Evolutionary conservation across 495 filamentous ascomycete genomes (phyloP), one percentile per base, ranked within the genome.

Genomic region (Daldinia concentrica): DNA sequence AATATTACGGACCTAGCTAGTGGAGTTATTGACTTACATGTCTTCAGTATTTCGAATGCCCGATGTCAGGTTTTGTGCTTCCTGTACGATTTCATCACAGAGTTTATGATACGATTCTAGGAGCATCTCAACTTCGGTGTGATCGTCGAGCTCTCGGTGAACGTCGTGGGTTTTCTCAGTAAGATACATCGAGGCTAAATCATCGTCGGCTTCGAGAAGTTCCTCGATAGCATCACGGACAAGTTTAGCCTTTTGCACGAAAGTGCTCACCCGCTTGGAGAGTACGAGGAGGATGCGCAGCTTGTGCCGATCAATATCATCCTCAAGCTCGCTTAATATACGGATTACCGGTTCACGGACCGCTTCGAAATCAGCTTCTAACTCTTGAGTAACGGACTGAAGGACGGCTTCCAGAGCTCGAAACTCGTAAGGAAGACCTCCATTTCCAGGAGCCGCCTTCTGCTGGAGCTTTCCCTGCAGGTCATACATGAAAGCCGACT

Each of bases 31-130:
- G 54, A 78, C 89, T 83, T 82, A 97, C 94, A 99, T 95, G 85
- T 99, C 95, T 81, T 99, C 95, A 0, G 95, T 99, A 76, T 97
- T 99, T 63, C 95, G 89, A 78, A 99, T 99, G 73, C 91, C 92
- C n/a, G 90, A 94, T 43, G 98, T 93, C 52, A 98, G 80, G 78
- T 97, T 98, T 59, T 93, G 92, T 57, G 93, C 92, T 57, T 93
- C 91, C 78, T 99, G 94, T 14, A 98, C 95, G 78, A 99, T 97
- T 83, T 99, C 95, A 80, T 99, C 95, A 76, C 91, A 93, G 50
- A 99, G 90, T 79, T 99, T 98, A 77, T 99, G 93, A 74, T 99
- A 99, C 19, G 92, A 96, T 79, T 99, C 95, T 14, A 99, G 83
- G 51, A 99, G 82, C 90, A 98, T 93, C 79, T 99, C 95, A 1